Conservation (phyloP, 2,329 filamentous ascomycete species). For the Ceratocystis variospora region DNA sequence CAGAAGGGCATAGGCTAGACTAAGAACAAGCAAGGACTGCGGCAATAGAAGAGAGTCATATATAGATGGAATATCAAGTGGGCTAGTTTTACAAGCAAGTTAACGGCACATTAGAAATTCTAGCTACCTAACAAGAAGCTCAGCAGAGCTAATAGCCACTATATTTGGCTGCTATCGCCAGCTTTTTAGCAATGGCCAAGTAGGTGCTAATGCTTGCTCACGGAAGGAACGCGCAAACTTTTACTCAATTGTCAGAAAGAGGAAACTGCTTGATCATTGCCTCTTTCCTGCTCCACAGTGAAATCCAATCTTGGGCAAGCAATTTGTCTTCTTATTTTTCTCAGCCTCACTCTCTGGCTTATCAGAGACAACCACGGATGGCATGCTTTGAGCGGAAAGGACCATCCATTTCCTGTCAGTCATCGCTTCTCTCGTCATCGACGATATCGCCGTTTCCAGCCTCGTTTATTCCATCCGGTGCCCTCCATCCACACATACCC, state of each 20-base stretch:
- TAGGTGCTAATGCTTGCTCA: not conserved
- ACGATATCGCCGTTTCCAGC: slow-evolving; percentile 18
- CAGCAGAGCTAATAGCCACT: not conserved
- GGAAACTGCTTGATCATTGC: not conserved
- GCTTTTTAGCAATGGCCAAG: not conserved
- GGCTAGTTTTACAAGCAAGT: not conserved
- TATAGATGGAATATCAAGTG: not conserved
- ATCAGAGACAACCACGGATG: too few species aligned
- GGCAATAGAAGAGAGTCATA: not conserved
- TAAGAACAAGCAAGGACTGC: not conserved
- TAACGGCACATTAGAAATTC: not conserved
- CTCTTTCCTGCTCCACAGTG: not conserved
- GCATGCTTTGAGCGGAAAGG: not conserved
- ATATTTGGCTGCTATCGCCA: not conserved
- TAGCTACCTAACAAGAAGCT: not conserved
- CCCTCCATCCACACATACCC: slow-evolving; percentile 39
- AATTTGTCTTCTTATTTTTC: not conserved
- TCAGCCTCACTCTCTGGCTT: not conserved
- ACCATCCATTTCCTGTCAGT: not conserved
- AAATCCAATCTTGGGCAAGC: not conserved
- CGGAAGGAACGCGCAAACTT: not conserved
- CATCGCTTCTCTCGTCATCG: not conserved
- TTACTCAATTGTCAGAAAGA: not conserved
- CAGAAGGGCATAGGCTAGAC: not conserved
- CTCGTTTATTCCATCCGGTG: slow-evolving; percentile 27